Conservation (phyloP, 2,329 filamentous ascomycete genomes). For the Aspergillus candidus region DNA sequence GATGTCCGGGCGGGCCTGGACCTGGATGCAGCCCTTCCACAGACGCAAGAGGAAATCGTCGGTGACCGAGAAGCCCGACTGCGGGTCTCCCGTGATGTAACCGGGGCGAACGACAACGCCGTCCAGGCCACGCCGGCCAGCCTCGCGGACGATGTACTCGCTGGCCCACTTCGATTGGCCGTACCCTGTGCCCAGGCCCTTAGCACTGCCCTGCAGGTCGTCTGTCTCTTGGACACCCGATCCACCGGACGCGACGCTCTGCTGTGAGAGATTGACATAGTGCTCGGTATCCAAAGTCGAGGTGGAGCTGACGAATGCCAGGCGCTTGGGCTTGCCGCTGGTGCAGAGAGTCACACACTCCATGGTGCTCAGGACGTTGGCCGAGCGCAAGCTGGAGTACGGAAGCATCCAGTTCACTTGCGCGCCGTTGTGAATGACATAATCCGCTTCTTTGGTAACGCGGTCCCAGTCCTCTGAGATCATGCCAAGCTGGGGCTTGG, state of each 20-base stretch:
- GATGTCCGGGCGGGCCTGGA: constrained; percentile 67
- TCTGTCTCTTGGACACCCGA: constrained; percentile 67
- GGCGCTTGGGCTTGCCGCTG: constrained; percentile 69
- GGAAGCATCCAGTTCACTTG: constrained; percentile 71
- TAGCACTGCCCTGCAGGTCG: constrained; percentile 68
- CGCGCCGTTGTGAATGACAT: constrained; percentile 77
- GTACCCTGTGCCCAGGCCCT: constrained; percentile 77
- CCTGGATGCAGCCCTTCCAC: constrained; percentile 79
- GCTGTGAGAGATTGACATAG: constrained; percentile 67
- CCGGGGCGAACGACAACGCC: constrained; percentile 76
- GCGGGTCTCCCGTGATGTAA: constrained; percentile 71
- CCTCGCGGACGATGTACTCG: constrained; percentile 67
- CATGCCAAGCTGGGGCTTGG: constrained; percentile 68
- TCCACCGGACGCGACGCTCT: constrained; percentile 55
- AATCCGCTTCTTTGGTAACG: constrained; percentile 61
- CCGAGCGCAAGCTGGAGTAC: constrained; percentile 63
- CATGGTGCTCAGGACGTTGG: constrained; percentile 78
- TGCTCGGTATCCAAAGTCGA: constrained; percentile 74
- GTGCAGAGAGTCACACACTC: constrained; percentile 70
- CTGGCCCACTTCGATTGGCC: constrained; percentile 86
- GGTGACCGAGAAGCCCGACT: constrained; percentile 54
- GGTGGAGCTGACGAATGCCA: constrained; percentile 79
- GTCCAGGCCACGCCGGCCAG: constrained; percentile 66
- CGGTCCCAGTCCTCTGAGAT: constrained; percentile 58
- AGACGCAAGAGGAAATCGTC: constrained; percentile 90